phyloP scores from a whole-genome alignment of 2,329 filamentous ascomycete species.

The Colletotrichum spinosum region DNA sequence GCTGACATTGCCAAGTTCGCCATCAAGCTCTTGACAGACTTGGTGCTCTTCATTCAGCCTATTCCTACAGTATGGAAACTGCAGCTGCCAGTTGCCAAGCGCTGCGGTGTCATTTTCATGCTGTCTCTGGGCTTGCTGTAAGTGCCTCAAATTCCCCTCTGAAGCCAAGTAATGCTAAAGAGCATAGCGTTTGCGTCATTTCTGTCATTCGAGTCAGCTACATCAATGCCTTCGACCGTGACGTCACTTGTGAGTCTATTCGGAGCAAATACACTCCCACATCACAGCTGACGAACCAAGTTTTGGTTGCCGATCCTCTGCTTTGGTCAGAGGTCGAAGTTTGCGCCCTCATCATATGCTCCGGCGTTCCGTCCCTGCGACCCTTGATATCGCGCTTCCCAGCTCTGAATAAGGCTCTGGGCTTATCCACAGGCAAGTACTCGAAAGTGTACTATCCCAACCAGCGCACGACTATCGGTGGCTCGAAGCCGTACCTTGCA shows the following conservation, averaged over 20 bases:
- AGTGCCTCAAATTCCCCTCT: neutral
- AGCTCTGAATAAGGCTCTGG: slow-evolving; percentile 44
- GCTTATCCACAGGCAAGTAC: slow-evolving; percentile 40
- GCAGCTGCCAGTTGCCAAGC: slow-evolving; percentile 46
- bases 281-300: slow-evolving; percentile 28
- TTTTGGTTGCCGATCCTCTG: slow-evolving; percentile 42
- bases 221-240: slow-evolving; percentile 41
- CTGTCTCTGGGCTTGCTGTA: slow-evolving; percentile 44
- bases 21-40: slow-evolving; percentile 51
- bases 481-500: slow-evolving; percentile 21
- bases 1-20: slow-evolving; percentile 40
- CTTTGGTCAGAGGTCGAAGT: slow-evolving; percentile 48
- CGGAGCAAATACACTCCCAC: neutral
- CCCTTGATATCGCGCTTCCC: slow-evolving; percentile 45
- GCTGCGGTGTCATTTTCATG: slow-evolving; percentile 44
- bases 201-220: slow-evolving; percentile 45
- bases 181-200: slow-evolving; percentile 40
- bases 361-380: slow-evolving; percentile 47
- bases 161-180: neutral
- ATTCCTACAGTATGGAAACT: slow-evolving; percentile 51
- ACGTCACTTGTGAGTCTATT: slow-evolving; percentile 41
- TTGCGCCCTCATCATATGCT: slow-evolving; percentile 47
- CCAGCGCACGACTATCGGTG: slow-evolving; percentile 30
- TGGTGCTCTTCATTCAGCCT: slow-evolving; percentile 51
- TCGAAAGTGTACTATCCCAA: slow-evolving; percentile 31